These are phyloP conservation scores for Trypanosoma brucei DNA, from an alignment of 208 protist species.

Conservation along the genomic window DNA sequence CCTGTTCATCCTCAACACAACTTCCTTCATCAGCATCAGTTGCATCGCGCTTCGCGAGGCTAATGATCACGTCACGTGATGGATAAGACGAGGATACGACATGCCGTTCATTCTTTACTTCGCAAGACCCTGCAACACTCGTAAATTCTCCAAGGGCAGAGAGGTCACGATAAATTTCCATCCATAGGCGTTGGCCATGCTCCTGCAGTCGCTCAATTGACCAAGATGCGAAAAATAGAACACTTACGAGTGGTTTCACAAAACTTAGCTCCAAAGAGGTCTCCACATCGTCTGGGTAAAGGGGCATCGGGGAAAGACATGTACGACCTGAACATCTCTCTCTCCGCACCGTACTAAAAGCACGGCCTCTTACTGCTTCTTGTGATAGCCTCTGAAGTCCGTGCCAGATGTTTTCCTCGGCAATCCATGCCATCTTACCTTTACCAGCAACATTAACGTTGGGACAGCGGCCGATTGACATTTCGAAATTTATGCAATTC, in stretches of 20 bases:
- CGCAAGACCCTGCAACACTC: neutral
- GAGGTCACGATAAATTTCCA: constrained; percentile 19
- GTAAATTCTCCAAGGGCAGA: constrained; percentile 2
- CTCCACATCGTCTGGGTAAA: neutral
- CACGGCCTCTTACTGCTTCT: constrained; percentile 7
- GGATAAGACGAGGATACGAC: neutral
- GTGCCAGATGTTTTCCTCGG: constrained; percentile 26
- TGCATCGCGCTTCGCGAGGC: neutral
- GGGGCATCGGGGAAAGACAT: neutral
- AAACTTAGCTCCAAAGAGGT: constrained; percentile 5
- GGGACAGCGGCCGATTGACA: neutral
- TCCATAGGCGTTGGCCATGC: constrained; percentile 12
- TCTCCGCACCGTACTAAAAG: neutral
- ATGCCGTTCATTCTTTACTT: neutral
- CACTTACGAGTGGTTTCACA: constrained; percentile 22
- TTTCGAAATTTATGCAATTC: constrained; percentile 1
- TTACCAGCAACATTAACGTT: neutral
- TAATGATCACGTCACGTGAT: neutral
- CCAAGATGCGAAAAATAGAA: constrained; percentile 26
- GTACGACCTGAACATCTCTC: neutral
- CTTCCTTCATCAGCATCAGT: neutral
- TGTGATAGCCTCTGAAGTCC: neutral
- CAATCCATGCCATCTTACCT: constrained; percentile 12
- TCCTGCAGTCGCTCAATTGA: constrained; percentile 15
- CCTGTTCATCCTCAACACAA: too few species aligned